Evolutionary conservation across 2,329 filamentous ascomycete genomes (phyloP), one percentile per base, ranked within the genome.

Genomic region (Fusarium napiforme): DNA sequence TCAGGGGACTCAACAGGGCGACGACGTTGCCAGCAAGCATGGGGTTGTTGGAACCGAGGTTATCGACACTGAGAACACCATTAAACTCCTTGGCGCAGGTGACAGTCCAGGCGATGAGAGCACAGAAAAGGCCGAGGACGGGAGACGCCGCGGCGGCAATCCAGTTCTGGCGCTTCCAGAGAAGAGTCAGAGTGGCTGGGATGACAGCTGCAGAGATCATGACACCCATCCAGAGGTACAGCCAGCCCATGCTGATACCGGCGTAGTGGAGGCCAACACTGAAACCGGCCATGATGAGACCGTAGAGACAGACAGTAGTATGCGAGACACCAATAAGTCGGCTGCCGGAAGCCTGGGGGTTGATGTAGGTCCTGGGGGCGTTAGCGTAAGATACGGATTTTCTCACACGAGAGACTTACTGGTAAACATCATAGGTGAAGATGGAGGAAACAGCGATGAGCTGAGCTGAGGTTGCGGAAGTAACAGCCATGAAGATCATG

Each of bases 221-320:
- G 57, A 95, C 93, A 12, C 95, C 95, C 95, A 97, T 97, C 79
- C 97, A 89, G 3, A 97, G 85, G 79, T 97, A 97, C 7, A 97
- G 86, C 78, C 95, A 97, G 16, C 94, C 95, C 93, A 97, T 96
- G 16, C 90, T 92, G 69, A 97, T 93, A 26, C 92, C 91, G 4
- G 89, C 91, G 71, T 93, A 92, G 80, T 85, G 90, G 0, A 96
- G 88, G 0, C 93, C 94, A 1, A 93, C 93, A 1, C 91, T 91
- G 82, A 97, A 94, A 4, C 85, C 88, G 19, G 93, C 93, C 85
- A 97, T 96, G 75, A 93, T 87, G 26, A 95, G 75, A 0, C 93
- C 92, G 78, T 95, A 97, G 19, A 78, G 77, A 2, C 90, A 85
- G 43, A 96, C 95, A 77, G 91, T 89, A 40, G 87, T 83, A 81